phyloP scores from a whole-genome alignment of 2,329 filamentous ascomycete species.

The Hypomyces rosellus region DNA sequence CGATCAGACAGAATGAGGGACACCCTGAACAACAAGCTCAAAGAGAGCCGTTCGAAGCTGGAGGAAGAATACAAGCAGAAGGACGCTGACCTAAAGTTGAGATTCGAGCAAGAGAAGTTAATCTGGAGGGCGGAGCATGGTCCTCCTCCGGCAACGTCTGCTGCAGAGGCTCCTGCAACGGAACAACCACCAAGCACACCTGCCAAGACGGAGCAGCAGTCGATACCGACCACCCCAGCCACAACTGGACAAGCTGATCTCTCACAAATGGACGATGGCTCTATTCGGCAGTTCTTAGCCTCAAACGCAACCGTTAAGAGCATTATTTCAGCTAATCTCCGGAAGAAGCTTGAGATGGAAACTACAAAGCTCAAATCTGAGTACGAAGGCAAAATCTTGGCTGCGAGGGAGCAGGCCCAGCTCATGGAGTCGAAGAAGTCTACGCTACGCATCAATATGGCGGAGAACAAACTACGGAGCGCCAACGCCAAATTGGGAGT shows the following conservation, averaged over 20 bases:
- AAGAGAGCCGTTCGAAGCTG: slow-evolving; percentile 52
- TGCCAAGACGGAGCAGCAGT: slow-evolving; percentile 29
- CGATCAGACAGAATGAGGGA: slow-evolving; percentile 65
- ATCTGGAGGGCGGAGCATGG: slow-evolving; percentile 53
- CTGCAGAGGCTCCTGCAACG: slow-evolving; percentile 19
- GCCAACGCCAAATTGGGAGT: slow-evolving; percentile 68
- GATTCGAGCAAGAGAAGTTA: slow-evolving; percentile 57
- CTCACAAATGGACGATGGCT: slow-evolving; percentile 45
- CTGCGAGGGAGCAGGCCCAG: slow-evolving; percentile 57
- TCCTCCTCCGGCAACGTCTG: slow-evolving; percentile 17
- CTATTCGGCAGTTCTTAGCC: slow-evolving; percentile 51
- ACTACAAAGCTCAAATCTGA: slow-evolving; percentile 54
- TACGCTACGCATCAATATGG: slow-evolving; percentile 69
- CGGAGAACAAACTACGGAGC: slow-evolving; percentile 59
- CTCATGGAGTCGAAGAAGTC: slow-evolving; percentile 70
- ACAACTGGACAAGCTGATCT: slow-evolving; percentile 35
- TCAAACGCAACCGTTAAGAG: slow-evolving; percentile 52
- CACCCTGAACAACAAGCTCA: slow-evolving; percentile 62
- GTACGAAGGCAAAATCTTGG: slow-evolving; percentile 46
- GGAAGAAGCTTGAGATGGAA: slow-evolving; percentile 62
- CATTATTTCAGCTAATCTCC: slow-evolving; percentile 57
- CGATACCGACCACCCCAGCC: slow-evolving; percentile 30
- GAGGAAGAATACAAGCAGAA: slow-evolving; percentile 50
- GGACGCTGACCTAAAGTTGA: slow-evolving; percentile 46
- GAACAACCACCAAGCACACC: slow-evolving; percentile 31